A percentile compares a stretch with the other conserved stretches of the same genome.
These are phyloP conservation scores for Racocetra persica DNA, from an alignment of 371 early-diverging fungal species.

Conservation along the genomic window DNA sequence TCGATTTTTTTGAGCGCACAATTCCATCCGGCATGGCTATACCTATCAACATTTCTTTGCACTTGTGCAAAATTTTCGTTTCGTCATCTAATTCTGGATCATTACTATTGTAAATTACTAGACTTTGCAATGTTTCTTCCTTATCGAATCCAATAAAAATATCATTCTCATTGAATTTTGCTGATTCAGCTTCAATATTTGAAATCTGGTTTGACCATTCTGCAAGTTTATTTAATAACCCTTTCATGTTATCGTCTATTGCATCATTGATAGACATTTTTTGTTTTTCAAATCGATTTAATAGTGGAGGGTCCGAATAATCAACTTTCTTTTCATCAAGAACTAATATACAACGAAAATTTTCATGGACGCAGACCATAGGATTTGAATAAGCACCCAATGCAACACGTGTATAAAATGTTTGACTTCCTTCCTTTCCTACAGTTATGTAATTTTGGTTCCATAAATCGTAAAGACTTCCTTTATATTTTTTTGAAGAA, in stretches of 20 bases:
- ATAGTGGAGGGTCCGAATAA: slow-evolving; percentile 21
- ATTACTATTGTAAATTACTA: slow-evolving; percentile 10
- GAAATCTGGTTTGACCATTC: slow-evolving; percentile 36
- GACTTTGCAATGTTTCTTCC: slow-evolving; percentile 38
- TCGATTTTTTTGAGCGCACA: slow-evolving; percentile 27
- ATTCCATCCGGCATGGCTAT: slow-evolving; percentile 36
- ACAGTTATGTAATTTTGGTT: slow-evolving; percentile 40
- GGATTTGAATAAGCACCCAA: slow-evolving; percentile 43
- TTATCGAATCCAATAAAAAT: slow-evolving; percentile 34
- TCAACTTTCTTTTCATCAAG: slow-evolving; percentile 37
- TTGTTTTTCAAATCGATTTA: slow-evolving; percentile 44
- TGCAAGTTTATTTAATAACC: slow-evolving; percentile 10
- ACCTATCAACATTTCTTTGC: slow-evolving; percentile 30
- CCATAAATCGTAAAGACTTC: slow-evolving; percentile 44
- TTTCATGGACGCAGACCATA: background rate
- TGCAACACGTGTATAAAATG: slow-evolving; percentile 38
- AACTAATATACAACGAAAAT: slow-evolving; percentile 40
- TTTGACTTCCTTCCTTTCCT: slow-evolving; percentile 35
- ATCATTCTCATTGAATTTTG: slow-evolving; percentile 5
- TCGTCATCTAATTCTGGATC: background rate
- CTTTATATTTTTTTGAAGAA: background rate
- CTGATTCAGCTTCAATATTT: background rate
- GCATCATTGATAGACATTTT: slow-evolving; percentile 25
- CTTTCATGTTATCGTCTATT: slow-evolving; percentile 7
- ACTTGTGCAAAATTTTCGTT: slow-evolving; percentile 14